Base-by-base conservation (phyloP, 768 basidiomycete genomes). In the Lactarius hatsudake region DNA sequence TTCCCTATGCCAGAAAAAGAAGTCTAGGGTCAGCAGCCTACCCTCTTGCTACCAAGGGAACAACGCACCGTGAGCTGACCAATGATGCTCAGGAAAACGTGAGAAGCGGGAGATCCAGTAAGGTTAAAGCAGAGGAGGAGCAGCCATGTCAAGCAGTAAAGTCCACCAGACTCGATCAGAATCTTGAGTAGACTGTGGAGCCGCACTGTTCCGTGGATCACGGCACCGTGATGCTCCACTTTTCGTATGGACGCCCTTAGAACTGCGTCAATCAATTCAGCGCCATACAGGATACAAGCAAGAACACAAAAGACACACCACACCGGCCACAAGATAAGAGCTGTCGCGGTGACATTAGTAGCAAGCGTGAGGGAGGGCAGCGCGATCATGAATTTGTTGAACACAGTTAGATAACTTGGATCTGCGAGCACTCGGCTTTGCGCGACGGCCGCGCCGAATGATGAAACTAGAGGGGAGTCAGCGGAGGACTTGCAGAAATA, bases 81-180 rank as follows among this genome's bases (percentile, higher is more conserved):
- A 18, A 67, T 17, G 18, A 67, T 63, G 20, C 62, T 36, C 9
- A 59, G 23, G 20, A 40, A 36, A 9, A 67, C 18, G 34, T 59
- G 66, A 18, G 38, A 17, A 23, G 40, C 40, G 6, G 6, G 30
- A 40, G 62, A 63, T 2, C 40, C 23, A 18, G 40, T 59, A 40
- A 45, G n/a, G 13, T 30, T 10, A 32, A 67, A 54, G 32, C 66
- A 59, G 51, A 67, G 66, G 10, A 67, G 13, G 18, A 63, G 53
- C 20, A 59, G 20, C 68, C 65, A 66, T 9, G 68, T 69, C 13
- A 66, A 34, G 58, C 68, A 69, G 58, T 69, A 69, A 57, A 69
- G 28, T 45, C 61, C 68, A 20, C 68, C 68, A 9, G 68, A 69
- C 58, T 69, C 65, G 61, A 69, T 69, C 54, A 69, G 51, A 26